Base-by-base conservation (phyloP, 2,329 filamentous ascomycete genomes). In the Sordariomycetes sp. region DNA sequence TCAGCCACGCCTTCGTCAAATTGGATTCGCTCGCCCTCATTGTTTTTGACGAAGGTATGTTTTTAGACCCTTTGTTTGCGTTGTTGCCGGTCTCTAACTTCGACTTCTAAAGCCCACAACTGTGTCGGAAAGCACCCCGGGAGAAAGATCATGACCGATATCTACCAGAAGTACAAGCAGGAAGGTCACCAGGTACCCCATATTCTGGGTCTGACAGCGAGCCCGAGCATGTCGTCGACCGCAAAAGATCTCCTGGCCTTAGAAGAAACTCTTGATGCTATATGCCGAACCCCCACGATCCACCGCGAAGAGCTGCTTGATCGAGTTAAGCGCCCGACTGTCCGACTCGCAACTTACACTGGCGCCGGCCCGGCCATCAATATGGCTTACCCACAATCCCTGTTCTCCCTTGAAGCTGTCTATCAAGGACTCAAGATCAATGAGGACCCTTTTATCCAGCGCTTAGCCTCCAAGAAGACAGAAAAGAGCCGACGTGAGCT, bases 191-290 rank as follows among this genome's bases (percentile, higher is more conserved):
- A 65, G 0, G 69, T 82, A 1, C 91, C 91, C 0, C 75, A 77
- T 22, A 86, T 96, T 32, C 74, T 96, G 5, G 91, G 90, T 0
- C 75, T 96, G 25, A 92, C 87, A 7, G 91, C 91, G 1, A 95
- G 88, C 61, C 90, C 90, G 0, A 79, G 89, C 3, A 83, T 87
- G 62, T 81, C 76, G 58, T 82, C 79, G 1, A 79, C 78, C 18
- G 68, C 77, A 1, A 70, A 74, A 1, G 79, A 79, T 40, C 74
- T 93, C 16, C 72, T 80, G 69, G 67, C 69, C 4, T 78, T 96
- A 7, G 90, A 96, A 67, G 62, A 68, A 3, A 89, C 87, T 48
- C 73, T 96, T 51, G 79, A 91, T 67, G 81, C 89, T 1, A 74
- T 81, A 35, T 88, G 86, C 62, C 80, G 79, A 60, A 86, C 86